Base-by-base conservation (phyloP, 179 eudicot species). In the Spinacia oleracea region DNA sequence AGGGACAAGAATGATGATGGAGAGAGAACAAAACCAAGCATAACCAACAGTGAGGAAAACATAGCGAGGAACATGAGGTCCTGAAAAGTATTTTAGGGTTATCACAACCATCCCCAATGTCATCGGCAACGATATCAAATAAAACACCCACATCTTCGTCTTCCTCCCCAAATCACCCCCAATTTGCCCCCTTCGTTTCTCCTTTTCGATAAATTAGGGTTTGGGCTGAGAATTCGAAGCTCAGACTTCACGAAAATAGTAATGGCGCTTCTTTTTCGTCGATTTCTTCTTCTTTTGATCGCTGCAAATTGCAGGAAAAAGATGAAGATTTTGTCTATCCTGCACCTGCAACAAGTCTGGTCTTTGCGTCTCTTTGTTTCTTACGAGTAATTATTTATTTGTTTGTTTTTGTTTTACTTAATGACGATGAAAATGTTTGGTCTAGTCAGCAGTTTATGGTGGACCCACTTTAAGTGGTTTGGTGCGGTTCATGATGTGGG, bases 1-100 rank as follows among this genome's bases (percentile, higher is more conserved):
- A 31, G 98, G 96, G 55, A 94, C 97, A 79, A 94, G 96, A 85
- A 91, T 87, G 87, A 94, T 94, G 75, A 92, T 88, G 72, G 97
- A 91, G 77, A 94, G 87, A 68, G 97, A 94, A 75, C 93, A 94
- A 71, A 94, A 92, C 96, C 98, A 92, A 58, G 98, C 87, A 86
- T 92, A 94, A 27, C 96, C 98, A 34, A 92, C 98, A 72, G 96
- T 92, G 73, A 92, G 82, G 50, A 89, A 80, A 0, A 92, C 98
- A 72, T 94, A 92, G 2, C 89, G 87, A 51, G 90, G 92, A 1
- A 94, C 91, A 66, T 91, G 86, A 0, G 98, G 94, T 0, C 96
- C 97, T 7, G 94, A 83, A 74, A 94, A 94, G 86, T 94, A 94
- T 53, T 79, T 89, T 9, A 94, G 82, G 68, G 98, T 92, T 11